Conservation (phyloP, 148 eudicot genomes). For the Agrostemma githago region DNA sequence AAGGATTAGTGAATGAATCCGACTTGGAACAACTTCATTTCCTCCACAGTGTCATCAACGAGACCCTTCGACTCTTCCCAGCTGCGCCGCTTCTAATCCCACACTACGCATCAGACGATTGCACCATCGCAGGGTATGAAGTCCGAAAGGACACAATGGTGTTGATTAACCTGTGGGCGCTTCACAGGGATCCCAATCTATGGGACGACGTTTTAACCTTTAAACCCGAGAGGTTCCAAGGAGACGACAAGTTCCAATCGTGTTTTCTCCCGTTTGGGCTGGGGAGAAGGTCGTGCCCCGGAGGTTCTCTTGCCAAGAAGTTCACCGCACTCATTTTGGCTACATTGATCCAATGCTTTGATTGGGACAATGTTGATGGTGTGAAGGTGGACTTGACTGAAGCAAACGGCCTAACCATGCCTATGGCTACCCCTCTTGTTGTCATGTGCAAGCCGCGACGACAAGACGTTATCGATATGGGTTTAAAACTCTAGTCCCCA, state of each 20-base stretch:
- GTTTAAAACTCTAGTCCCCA: too few species aligned
- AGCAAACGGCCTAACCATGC: too few species aligned
- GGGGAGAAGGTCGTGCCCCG: slow-evolving; percentile 26
- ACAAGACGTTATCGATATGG: too few species aligned
- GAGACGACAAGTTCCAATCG: neutral
- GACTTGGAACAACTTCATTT: slow-evolving; percentile 14
- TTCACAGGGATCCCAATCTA: slow-evolving; percentile 18
- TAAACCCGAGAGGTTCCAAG: slow-evolving; percentile 22
- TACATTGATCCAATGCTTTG: neutral
- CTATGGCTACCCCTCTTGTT: too few species aligned
- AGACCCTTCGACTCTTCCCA: slow-evolving; percentile 22
- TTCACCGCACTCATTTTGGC: slow-evolving; percentile 15
- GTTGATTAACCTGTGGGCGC: slow-evolving; percentile 15
- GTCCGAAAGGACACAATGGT: slow-evolving; percentile 1
- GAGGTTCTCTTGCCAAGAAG: slow-evolving; percentile 9
- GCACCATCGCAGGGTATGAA: slow-evolving; percentile 16
- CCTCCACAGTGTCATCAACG: slow-evolving; percentile 16
- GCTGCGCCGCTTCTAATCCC: slow-evolving; percentile 18
- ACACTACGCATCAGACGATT: slow-evolving; percentile 16
- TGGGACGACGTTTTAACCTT: slow-evolving; percentile 17
- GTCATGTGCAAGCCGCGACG: neutral
- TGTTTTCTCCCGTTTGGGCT: slow-evolving; percentile 15
- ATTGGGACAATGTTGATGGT: slow-evolving; percentile 16
- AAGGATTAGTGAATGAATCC: slow-evolving; percentile 16
- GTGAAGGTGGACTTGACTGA: neutral